phyloP scores from a whole-genome alignment of 768 basidiomycete genomes.

The Lactarius psammicola region DNA sequence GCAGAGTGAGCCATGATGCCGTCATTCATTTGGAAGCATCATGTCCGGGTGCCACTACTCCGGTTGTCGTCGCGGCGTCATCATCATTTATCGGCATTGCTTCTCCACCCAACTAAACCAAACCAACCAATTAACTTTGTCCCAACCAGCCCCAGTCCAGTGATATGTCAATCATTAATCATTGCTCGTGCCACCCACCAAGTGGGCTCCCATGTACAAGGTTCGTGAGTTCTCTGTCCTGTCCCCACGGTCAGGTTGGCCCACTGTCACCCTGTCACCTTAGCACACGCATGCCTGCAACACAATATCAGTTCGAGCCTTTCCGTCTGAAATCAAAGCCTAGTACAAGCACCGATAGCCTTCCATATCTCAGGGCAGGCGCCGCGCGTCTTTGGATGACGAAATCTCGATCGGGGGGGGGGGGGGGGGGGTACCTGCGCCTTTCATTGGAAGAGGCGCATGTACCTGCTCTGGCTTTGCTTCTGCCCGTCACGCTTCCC shows the following conservation, averaged over 20 bases:
- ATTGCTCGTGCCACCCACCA: not conserved
- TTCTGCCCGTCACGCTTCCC: not conserved
- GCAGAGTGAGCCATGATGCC: not conserved
- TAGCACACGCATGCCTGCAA: not conserved
- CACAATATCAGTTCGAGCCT: not conserved
- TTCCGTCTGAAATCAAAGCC: not conserved
- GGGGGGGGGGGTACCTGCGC: conserved; percentile 5
- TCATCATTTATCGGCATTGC: not conserved
- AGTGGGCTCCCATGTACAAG: not conserved
- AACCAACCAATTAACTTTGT: not conserved
- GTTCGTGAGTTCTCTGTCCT: not conserved
- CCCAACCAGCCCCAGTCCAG: not conserved
- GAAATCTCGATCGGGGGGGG: conserved; percentile 1
- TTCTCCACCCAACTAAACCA: not conserved
- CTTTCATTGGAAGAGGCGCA: not conserved
- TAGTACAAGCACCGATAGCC: not conserved
- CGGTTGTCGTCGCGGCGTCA: not conserved
- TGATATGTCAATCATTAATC: not conserved
- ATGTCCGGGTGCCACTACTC: not conserved
- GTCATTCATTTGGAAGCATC: not conserved
- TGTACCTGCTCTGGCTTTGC: conserved; percentile 5
- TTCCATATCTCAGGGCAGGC: not conserved
- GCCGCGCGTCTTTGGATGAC: not conserved
- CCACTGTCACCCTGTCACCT: not conserved
- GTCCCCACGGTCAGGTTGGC: not conserved